phyloP scores from a whole-genome alignment of 2,329 filamentous ascomycete genomes.

The Pyrenophora seminiperda region DNA sequence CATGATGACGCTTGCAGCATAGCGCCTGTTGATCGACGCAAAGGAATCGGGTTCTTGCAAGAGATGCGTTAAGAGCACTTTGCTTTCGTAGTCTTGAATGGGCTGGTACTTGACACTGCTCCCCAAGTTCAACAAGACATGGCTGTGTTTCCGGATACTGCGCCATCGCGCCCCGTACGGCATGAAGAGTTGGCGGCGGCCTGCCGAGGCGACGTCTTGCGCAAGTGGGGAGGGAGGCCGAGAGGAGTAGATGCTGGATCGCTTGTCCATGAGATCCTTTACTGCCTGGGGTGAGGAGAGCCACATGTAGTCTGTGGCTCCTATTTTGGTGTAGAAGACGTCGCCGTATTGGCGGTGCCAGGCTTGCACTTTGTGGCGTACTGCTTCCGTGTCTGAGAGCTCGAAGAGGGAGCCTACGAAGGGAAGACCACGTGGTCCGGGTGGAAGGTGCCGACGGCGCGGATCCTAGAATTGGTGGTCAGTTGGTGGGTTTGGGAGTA shows the following conservation, averaged over 20 bases:
- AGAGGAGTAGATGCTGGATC: constrained; percentile 59
- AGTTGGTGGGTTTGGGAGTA: not conserved
- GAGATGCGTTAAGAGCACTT: constrained; percentile 52
- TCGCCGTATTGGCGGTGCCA: constrained; percentile 48
- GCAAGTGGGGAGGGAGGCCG: constrained; percentile 45
- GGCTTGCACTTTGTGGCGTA: constrained; percentile 37
- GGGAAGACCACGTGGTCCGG: constrained; percentile 48
- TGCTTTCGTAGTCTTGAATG: constrained; percentile 55
- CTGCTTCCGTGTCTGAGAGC: constrained; percentile 42
- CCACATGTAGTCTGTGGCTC: constrained; percentile 50
- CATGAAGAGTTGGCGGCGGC: constrained; percentile 55
- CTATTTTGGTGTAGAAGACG: constrained; percentile 50
- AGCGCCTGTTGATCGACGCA: constrained; percentile 39
- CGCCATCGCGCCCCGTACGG: constrained; percentile 50
- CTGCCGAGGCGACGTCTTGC: constrained; percentile 52
- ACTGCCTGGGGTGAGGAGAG: constrained; percentile 56
- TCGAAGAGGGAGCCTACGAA: constrained; percentile 50
- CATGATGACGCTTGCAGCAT: constrained; percentile 44
- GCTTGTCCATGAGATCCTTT: constrained; percentile 61
- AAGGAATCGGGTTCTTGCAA: constrained; percentile 44
- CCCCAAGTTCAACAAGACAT: constrained; percentile 38
- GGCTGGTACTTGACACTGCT: constrained; percentile 46
- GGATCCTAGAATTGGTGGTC: constrained; percentile 4
- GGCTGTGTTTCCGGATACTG: constrained; percentile 45
- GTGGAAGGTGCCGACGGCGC: constrained; percentile 42